Base-by-base conservation (phyloP, 441 rosid genomes). In the Eruca vesicaria region DNA sequence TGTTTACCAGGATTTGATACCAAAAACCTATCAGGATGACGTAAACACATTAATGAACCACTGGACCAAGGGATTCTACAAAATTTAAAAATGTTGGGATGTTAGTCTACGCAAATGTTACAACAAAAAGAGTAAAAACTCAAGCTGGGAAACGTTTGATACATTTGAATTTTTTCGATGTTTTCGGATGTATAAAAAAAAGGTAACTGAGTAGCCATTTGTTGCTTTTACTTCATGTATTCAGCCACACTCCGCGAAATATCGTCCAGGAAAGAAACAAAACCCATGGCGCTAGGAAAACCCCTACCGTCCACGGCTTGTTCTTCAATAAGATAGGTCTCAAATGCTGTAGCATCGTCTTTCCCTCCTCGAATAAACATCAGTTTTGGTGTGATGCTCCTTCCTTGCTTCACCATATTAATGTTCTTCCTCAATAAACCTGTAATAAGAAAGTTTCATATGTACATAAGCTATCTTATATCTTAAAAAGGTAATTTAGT, bases 271-370 rank as follows among this genome's bases (percentile, higher is more conserved):
- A 96, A 93, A 23, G 99, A 88, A 57, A 91, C 98, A 50, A 91
- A 96, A n/a, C 98, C 97, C 94, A 82, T 87, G 78, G 88, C 91
- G 69, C 93, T 91, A 43, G 97, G 82, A 72, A 87, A 87, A 83
- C 97, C 92, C 38, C 76, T 90, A 23, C 98, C 98, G 9, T 93
- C 95, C 2, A 93, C 98, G n/a, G 88, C 97, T 73, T 91, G 99
- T 75, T 96, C 99, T 86, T 96, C 99, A 2, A 96, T 93, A 19
- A 96, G 96, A 78, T 89, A 91, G 83, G 83, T 89, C 86, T 96
- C 98, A 31, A 95, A 93, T 2, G 79, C 84, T 0, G 97, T 84
- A 50, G 98, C 98, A 74, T 93, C 95, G 1, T 90, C 95, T 53
- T 85, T 90, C 75, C 94, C 97, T 77, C 93, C 98, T 41, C 86